Conservation (phyloP, 2,329 filamentous ascomycete species). For the Colletotrichum musae region DNA sequence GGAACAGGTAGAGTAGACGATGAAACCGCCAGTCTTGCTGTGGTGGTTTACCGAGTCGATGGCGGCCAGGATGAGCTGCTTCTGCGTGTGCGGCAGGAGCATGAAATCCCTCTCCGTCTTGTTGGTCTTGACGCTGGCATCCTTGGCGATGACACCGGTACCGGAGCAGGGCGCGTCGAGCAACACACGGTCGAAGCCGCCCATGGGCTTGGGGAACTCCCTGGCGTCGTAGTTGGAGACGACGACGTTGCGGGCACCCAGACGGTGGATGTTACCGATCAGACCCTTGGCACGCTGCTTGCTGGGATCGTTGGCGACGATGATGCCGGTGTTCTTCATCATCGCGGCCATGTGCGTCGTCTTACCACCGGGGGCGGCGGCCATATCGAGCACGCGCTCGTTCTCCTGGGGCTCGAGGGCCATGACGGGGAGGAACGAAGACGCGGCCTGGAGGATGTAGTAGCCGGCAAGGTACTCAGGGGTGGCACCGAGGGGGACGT, state of each 20-base stretch:
- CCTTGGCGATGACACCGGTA: conserved; percentile 97
- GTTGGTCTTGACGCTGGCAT: conserved; percentile 97
- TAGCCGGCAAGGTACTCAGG: conserved; percentile 97
- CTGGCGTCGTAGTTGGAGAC: conserved; percentile 96
- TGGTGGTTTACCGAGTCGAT: conserved; percentile 95
- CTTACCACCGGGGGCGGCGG: conserved; percentile 95
- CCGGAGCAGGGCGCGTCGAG: conserved; percentile 81
- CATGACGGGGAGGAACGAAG: conserved; percentile 98
- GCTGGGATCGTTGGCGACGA: conserved; percentile 97
- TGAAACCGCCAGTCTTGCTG: conserved; percentile 92
- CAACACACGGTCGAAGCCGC: conserved; percentile 94
- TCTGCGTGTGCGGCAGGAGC: conserved; percentile 92
- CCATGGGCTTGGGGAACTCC: conserved; percentile 94
- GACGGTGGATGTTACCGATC: conserved; percentile 96
- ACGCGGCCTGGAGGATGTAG: conserved; percentile 97
- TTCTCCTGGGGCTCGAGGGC: conserved; percentile 93
- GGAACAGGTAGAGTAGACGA: conserved; percentile 97
- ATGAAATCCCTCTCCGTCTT: conserved; percentile 97
- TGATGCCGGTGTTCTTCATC: conserved; percentile 96
- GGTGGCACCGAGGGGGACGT: conserved; percentile 88
- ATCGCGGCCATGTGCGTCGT: conserved; percentile 96
- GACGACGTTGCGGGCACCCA: conserved; percentile 88
- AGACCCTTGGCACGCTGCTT: conserved; percentile 95
- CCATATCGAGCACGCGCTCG: conserved; percentile 90
- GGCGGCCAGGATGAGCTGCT: conserved; percentile 91